Base-by-base conservation (phyloP, 805 yeast genomes). In the Metschnikowia dekortorum region DNA sequence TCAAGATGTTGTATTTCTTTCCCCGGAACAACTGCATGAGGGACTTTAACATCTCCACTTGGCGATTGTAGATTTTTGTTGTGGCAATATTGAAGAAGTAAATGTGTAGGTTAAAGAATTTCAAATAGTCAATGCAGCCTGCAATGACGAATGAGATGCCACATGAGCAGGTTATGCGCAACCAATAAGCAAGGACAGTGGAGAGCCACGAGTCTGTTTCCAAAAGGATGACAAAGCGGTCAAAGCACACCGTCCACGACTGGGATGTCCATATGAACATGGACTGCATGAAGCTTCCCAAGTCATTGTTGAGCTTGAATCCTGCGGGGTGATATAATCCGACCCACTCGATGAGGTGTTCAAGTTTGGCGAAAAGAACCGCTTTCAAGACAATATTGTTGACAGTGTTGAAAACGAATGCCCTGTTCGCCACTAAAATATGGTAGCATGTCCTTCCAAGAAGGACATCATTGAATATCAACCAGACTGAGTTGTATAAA, bases 281-380 rank as follows among this genome's bases (percentile, higher is more conserved):
- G 50, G 89, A 96, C 34, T 96, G 96, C 63, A 92, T 76, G 61
- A 94, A 95, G 13, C 73, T 76, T 0, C 97, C 88, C 16, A 94
- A 73, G 60, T 90, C 97, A 52, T 82, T 84, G 65, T 94, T 94
- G 47, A 94, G 78, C 62, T 94, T 94, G 59, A 94, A 83, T 4
- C 99, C 99, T 13, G 92, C 96, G 0, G 99, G 99, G 60, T 91
- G 87, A 53, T 83, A 54, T 22, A 59, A 78, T 73, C 90, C 89
- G 35, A 94, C 74, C 91, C 96, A 87, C 0, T 71, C 56, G 3
- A 91, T 81, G 36, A 83, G 63, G 2, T 62, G 53, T 16, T 74
- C 68, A 39, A 84, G 66, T n/a, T 73, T 72, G 33, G 69, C 61
- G 48, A 80, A 79, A 11, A 85, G 54, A 4, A 68, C 29, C 4